Conservation (phyloP, 768 basidiomycete species). For the Phlegmacium glaucopus region DNA sequence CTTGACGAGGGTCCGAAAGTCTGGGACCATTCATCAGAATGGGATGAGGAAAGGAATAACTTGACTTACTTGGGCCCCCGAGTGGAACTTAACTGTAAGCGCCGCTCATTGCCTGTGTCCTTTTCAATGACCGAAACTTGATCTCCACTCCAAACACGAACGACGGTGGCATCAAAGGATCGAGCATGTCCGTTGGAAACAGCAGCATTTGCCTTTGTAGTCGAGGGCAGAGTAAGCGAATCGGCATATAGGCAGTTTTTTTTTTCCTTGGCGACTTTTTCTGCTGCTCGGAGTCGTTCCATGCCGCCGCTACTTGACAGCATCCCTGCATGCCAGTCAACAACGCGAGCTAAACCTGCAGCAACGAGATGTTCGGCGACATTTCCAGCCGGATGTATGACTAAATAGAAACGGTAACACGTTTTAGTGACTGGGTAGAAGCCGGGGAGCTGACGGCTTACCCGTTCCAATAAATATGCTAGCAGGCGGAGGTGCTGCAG, state of each 20-base stretch:
- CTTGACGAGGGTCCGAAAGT: slow-evolving; percentile 80
- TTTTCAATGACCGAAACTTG: slow-evolving; percentile 80
- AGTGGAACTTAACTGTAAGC: slow-evolving; percentile 86
- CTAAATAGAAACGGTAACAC: slow-evolving; percentile 28
- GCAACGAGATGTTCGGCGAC: slow-evolving; percentile 87
- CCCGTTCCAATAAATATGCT: slow-evolving; percentile 89
- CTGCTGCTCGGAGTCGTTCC: slow-evolving; percentile 83
- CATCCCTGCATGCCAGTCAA: slow-evolving; percentile 98
- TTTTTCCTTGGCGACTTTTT: slow-evolving; percentile 77
- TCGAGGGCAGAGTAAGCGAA: slow-evolving; percentile 32
- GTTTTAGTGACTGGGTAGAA: background rate
- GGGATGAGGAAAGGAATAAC: background rate
- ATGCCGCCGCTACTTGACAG: slow-evolving; percentile 80
- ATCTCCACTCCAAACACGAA: slow-evolving; percentile 90
- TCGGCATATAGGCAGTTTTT: slow-evolving; percentile 68
- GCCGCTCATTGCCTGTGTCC: slow-evolving; percentile 69
- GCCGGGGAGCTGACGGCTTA: slow-evolving; percentile 21
- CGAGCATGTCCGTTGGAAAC: slow-evolving; percentile 41
- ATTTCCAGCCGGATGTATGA: slow-evolving; percentile 91
- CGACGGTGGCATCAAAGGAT: slow-evolving; percentile 77
- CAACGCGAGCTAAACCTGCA: slow-evolving; percentile 83
- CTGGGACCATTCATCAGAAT: slow-evolving; percentile 32
- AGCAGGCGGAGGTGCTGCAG: slow-evolving; percentile 59
- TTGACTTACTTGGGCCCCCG: slow-evolving; percentile 69
- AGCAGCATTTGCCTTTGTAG: slow-evolving; percentile 43